These are phyloP conservation scores for Suillus hirtellus DNA, from an alignment of 768 basidiomycete species.

Conservation along the genomic window DNA sequence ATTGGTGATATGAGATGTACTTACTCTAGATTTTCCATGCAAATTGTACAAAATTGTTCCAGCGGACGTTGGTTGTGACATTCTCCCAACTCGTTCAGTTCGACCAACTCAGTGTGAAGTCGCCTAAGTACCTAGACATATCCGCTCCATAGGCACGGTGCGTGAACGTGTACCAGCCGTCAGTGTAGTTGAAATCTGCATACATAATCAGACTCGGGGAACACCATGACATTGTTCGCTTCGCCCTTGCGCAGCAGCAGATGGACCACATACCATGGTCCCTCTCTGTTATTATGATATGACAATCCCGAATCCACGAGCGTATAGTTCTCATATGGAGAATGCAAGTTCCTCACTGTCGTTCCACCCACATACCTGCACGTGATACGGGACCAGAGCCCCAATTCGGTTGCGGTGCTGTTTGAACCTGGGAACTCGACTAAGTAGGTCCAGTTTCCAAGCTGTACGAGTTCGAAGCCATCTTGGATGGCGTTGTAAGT, in stretches of 20 bases:
- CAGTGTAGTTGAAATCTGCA: conserved; percentile 53
- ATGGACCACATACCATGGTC: conserved; percentile 77
- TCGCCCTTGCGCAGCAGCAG: conserved; percentile 80
- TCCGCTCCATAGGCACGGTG: conserved; percentile 91
- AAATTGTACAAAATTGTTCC: too few species aligned
- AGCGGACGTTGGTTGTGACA: conserved; percentile 43
- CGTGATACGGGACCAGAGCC: conserved; percentile 81
- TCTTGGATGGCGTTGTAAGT: conserved; percentile 79
- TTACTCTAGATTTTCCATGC: too few species aligned
- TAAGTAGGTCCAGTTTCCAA: conserved; percentile 80
- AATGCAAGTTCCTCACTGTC: conserved; percentile 70
- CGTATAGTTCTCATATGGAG: conserved; percentile 77
- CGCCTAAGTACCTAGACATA: conserved; percentile 80
- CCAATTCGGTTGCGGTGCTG: conserved; percentile 76
- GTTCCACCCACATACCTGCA: conserved; percentile 54
- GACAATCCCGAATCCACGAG: conserved; percentile 66
- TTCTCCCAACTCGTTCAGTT: conserved; percentile 80
- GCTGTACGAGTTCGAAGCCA: conserved; percentile 80
- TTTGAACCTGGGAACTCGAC: conserved; percentile 88
- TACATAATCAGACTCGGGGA: conserved; percentile 82
- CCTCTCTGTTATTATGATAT: conserved; percentile 54
- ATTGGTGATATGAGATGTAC: too few species aligned
- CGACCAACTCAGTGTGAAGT: conserved; percentile 81
- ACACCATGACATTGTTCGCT: conserved; percentile 77
- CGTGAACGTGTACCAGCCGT: conserved; percentile 71